phyloP scores from a whole-genome alignment of 78 protist species.

The Thecamonas trahens region DNA sequence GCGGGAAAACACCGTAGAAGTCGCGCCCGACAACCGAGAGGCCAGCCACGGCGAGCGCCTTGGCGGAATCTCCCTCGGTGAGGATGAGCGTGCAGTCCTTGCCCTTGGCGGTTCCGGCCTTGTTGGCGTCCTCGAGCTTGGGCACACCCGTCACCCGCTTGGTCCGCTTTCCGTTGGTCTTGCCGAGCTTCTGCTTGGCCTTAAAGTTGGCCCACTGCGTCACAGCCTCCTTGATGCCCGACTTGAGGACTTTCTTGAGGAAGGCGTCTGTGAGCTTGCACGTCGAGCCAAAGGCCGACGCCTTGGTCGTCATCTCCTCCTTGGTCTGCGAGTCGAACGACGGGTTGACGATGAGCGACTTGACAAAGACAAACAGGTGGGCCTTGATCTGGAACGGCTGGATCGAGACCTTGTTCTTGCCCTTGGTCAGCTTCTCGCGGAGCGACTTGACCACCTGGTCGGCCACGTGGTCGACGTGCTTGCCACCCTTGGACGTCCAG shows the following conservation, averaged over 20 bases:
- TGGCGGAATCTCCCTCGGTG: slow-evolving; percentile 98
- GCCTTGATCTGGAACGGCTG: slow-evolving; percentile 65
- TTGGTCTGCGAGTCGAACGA: slow-evolving; percentile 95
- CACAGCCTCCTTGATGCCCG: slow-evolving; percentile 60
- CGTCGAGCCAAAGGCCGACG: slow-evolving; percentile 72
- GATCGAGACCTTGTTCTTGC: slow-evolving; percentile 51
- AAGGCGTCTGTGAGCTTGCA: slow-evolving; percentile 25
- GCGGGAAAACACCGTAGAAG: slow-evolving; percentile 97
- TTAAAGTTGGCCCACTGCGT: slow-evolving; percentile 59
- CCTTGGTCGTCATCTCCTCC: slow-evolving; percentile 71
- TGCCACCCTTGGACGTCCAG: slow-evolving; percentile 92
- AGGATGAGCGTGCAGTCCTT: slow-evolving; percentile 94
- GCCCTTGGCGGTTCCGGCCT: slow-evolving; percentile 79
- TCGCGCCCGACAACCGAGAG: slow-evolving; percentile 89
- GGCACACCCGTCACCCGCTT: slow-evolving; percentile 52
- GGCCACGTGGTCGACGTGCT: slow-evolving; percentile 81
- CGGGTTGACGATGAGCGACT: slow-evolving; percentile 94
- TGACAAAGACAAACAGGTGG: slow-evolving; percentile 83
- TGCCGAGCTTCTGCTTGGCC: slow-evolving; percentile 33
- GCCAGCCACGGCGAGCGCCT: slow-evolving; percentile 73
- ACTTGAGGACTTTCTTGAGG: slow-evolving; percentile 48
- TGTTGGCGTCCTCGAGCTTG: slow-evolving; percentile 96
- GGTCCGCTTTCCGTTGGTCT: slow-evolving; percentile 6
- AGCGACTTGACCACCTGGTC: slow-evolving; percentile 44
- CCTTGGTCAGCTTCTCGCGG: slow-evolving; percentile 13